Base-by-base conservation (phyloP, 2,329 filamentous ascomycete genomes). In the Lachnellula cervina region DNA sequence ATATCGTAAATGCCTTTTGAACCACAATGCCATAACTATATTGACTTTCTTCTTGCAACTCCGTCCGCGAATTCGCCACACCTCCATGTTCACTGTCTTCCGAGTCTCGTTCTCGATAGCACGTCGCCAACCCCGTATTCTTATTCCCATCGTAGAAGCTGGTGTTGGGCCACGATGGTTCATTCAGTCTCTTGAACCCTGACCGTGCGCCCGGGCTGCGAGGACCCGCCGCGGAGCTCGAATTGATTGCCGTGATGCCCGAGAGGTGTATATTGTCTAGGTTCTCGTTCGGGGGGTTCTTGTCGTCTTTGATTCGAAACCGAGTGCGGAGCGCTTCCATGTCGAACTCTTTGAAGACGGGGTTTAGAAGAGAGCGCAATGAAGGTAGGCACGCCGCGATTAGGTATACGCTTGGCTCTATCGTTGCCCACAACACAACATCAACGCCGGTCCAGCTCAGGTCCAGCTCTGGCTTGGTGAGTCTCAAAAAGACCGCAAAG, bases 381-480 rank as follows among this genome's bases (percentile, higher is more conserved):
- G 62, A 63, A 6, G 63, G 64, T 8, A 66, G 59, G 16, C 46
- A 59, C 17, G 59, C 62, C 23, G 60, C 63, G 16, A 66, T 59
- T 38, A 62, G 52, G 23, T 62, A 62, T 5, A 56, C 49, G 28
- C 58, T 56, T 43, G 62, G 49, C 50, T 65, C 63, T 32, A 64
- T 57, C 8, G 58, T 61, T 19, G 58, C 58, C 64, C 63, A 65
- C 43, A 65, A 59, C 4, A 64, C 55, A 25, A 59, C 52, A 25
- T 59, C 55, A 14, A 62, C 55, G 7, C 57, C 59, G 23, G 32
- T 38, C 44, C 54, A 62, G 56, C 43, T 52, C 6, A 8, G 34
- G 16, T 37, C 53, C 5, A 45, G 7, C 23, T 48, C 45, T 35
- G 14, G 32, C 43, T 23, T 21, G 16, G 21, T 45, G 23, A 49